Conservation (phyloP, 106 monocot species). For the Platanthera zijinensis region DNA sequence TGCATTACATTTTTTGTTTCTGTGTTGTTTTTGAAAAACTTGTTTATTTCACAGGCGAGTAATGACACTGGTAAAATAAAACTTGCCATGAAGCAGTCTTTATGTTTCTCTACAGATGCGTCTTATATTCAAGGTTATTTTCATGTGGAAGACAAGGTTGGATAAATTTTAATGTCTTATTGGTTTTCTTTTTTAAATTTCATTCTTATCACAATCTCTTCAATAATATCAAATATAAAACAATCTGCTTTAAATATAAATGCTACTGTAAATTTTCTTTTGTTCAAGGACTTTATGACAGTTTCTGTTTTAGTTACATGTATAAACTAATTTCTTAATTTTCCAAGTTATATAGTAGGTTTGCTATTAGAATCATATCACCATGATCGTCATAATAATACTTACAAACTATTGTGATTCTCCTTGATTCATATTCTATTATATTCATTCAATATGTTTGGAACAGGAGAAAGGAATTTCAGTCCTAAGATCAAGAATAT, state of each 20-base stretch:
- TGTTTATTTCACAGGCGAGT: slow-evolving; percentile 42
- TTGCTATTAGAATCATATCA: not conserved
- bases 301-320: not conserved
- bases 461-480: too few species aligned
- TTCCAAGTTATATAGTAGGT: not conserved
- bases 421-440: not conserved
- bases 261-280: not conserved
- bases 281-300: not conserved
- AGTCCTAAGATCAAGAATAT: too few species aligned
- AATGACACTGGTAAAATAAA: slow-evolving; percentile 54
- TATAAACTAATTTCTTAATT: not conserved
- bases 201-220: not conserved
- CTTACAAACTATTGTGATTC: not conserved
- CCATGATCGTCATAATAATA: not conserved
- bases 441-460: too few species aligned
- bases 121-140: slow-evolving; percentile 78
- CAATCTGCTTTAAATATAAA: not conserved
- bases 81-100: slow-evolving; percentile 80
- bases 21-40: not conserved
- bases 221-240: not conserved
- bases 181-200: not conserved
- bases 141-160: slow-evolving; percentile 75
- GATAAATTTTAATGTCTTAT: not conserved
- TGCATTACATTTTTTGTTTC: not conserved
- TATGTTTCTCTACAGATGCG: slow-evolving; percentile 66